Base-by-base conservation (phyloP, 345 rosid species). In the Hibiscus mutabilis region DNA sequence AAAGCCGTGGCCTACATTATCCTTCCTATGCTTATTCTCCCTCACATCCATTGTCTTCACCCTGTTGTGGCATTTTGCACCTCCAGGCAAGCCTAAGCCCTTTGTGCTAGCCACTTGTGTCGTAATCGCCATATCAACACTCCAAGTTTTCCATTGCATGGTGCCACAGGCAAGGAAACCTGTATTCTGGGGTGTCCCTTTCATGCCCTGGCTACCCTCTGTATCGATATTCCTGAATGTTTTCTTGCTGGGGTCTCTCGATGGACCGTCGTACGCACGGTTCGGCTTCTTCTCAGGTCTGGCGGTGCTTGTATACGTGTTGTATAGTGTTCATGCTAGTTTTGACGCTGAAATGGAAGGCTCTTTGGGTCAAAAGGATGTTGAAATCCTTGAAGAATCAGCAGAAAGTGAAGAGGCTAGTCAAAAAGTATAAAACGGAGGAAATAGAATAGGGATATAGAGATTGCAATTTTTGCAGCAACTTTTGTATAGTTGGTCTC, bases 141-240 rank as follows among this genome's bases (percentile, higher is more conserved):
- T 82, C 3, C 86, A 84, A 53, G 74, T 89, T 2, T 93, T 93
- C 52, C 84, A 78, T 0, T 84, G 66, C 60, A 70, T 70, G 64
- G 91, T 89, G 53, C 94, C 88, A 10, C 94, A 89, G 51, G 93
- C 82, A 5, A 74, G 85, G 47, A 86, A 78, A 49, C 98, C 98
- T 0, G 91, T 88, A 76, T 81, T 93, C 35, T 93, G 98, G 98
- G 91, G 92, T 2, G 89, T 91, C 56, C 96, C 98, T 0, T 76
- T 88, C 62, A 93, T 93, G 98, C 98, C 98, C 1, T 88, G 92
- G 96, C 81, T 88, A 42, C 98, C 98, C 0, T 85, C 91, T 21
- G 70, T 80, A 10, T 93, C 98, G 8, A 87, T 93, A 79, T 93
- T 88, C 78, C 68, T 93, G 81, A 88, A 91, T 79, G 83, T 93